Evolutionary conservation across 2,329 filamentous ascomycete genomes (phyloP), one percentile per base, ranked within the genome.

Genomic region (Microcyclosporella mali): DNA sequence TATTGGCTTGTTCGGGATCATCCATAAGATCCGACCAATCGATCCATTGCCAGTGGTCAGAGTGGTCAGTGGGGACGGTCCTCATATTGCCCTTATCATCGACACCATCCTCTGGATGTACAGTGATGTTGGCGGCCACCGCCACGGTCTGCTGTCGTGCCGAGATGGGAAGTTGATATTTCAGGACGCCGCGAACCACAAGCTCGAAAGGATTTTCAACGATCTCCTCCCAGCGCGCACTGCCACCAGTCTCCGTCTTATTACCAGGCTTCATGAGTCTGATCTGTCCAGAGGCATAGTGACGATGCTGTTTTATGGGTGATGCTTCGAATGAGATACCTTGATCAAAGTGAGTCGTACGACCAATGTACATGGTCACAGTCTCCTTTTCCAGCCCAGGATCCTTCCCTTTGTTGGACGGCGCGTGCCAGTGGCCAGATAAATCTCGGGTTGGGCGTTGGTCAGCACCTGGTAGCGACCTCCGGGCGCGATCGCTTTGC

Each of bases 171-270:
- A 82, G 66, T 49, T 78, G 73, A 59, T 98, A 98, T 60, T 89
- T 88, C 54, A 98, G 73, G 11, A 92, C 85, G 16, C 92, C 92
- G 56, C 92, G 83, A 32, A 98, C 78, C 47, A 97, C 90, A 37
- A 98, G 75, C 54, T 95, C 88, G 56, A 97, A 98, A 33, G 90
- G 86, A 63, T 95, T 85, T 52, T 94, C 80, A 38, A 95, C 73
- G 35, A 97, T 89, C 46, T 81, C 78, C 62, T 94, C 88, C 92
- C 92, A 98, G 10, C 89, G 80, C 59, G 85, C 81, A 1, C 82
- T 83, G 7, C 90, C 92, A 31, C 85, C 85, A 33, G 78, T 72
- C 59, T 88, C 82, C 0, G 92, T 97, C 56, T 82, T 82, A 64
- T 97, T 98, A 3, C 90, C 89, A 0, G 92, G 92, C 42, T 84